Percentiles rank a stretch among this genome's conserved stretches.
Conservation (phyloP, 768 basidiomycete species). For the Hypholoma sublateritium region DNA sequence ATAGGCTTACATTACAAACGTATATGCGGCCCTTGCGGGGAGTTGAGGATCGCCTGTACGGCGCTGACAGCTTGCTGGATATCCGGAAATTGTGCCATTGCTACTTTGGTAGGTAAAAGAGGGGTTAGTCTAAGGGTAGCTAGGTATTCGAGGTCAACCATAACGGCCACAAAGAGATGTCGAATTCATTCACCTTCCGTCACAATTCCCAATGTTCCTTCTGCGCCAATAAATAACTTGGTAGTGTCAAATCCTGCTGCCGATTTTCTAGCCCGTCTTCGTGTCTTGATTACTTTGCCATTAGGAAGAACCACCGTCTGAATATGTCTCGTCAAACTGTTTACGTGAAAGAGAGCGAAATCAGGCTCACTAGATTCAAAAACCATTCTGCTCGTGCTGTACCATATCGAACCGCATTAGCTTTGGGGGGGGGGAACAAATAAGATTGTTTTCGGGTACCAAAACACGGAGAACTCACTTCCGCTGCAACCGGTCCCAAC, state of each 20-base stretch:
- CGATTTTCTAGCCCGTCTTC: constrained; percentile 77
- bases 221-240: constrained; percentile 87
- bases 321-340: neutral
- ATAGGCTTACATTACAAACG: constrained; percentile 46
- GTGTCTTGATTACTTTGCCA: constrained; percentile 87
- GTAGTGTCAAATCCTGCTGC: constrained; percentile 86
- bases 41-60: constrained; percentile 77
- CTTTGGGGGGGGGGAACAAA: constrained; percentile 33
- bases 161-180: neutral
- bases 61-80: constrained; percentile 78
- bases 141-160: constrained; percentile 22
- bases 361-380: constrained; percentile 62
- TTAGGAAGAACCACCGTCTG: constrained; percentile 81
- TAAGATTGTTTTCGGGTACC: neutral
- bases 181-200: constrained; percentile 59
- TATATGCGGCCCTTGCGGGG: constrained; percentile 67
- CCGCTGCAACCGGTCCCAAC: constrained; percentile 85
- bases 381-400: constrained; percentile 91
- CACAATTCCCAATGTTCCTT: constrained; percentile 89
- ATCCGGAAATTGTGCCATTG: constrained; percentile 83
- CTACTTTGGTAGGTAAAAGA: constrained; percentile 78
- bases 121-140: constrained; percentile 85
- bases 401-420: constrained; percentile 83
- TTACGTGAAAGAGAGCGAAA: neutral
- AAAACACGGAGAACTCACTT: constrained; percentile 46